Conservation (phyloP, 805 yeast genomes). For the Yamadazyma phyllophila region DNA sequence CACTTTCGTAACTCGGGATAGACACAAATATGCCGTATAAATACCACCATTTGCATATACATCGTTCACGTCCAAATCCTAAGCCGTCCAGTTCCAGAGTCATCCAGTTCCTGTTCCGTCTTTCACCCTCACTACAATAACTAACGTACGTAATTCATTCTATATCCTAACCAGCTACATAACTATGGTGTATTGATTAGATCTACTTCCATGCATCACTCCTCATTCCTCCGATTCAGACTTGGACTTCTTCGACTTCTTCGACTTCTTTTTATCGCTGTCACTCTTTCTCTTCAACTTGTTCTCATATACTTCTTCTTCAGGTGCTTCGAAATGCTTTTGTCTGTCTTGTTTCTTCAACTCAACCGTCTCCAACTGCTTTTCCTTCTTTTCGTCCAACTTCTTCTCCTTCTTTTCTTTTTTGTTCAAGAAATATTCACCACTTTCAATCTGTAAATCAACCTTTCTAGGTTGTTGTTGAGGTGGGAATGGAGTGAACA, state of each 20-base stretch:
- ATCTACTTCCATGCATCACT: too few species aligned
- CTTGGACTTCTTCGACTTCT: conserved; percentile 26
- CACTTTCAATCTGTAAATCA: conserved; percentile 95
- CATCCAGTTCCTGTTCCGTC: too few species aligned
- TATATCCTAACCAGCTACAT: too few species aligned
- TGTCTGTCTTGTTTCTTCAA: conserved; percentile 67
- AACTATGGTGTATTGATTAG: too few species aligned
- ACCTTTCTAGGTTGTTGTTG: conserved; percentile 94
- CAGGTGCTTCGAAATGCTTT: conserved; percentile 83
- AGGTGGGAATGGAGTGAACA: conserved; percentile 99
- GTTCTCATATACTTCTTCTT: conserved; percentile 59
- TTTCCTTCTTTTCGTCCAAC: conserved; percentile 71
- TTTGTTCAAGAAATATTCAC: conserved; percentile 94
- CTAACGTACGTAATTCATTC: too few species aligned
- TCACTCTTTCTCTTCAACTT: conserved; percentile 18
- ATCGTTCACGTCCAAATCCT: too few species aligned
- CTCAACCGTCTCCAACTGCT: conserved; percentile 69
- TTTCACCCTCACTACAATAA: too few species aligned
- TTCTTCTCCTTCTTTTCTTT: conserved; percentile 72
- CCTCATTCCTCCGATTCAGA: conserved; percentile 19
- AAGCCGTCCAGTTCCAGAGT: too few species aligned
- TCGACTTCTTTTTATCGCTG: conserved; percentile 13
- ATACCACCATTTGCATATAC: too few species aligned
- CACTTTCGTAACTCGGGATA: too few species aligned
- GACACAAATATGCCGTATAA: too few species aligned